These are phyloP conservation scores for Cryptosporidium xiaoi DNA, from an alignment of 169 alveolate species.

Conservation along the genomic window DNA sequence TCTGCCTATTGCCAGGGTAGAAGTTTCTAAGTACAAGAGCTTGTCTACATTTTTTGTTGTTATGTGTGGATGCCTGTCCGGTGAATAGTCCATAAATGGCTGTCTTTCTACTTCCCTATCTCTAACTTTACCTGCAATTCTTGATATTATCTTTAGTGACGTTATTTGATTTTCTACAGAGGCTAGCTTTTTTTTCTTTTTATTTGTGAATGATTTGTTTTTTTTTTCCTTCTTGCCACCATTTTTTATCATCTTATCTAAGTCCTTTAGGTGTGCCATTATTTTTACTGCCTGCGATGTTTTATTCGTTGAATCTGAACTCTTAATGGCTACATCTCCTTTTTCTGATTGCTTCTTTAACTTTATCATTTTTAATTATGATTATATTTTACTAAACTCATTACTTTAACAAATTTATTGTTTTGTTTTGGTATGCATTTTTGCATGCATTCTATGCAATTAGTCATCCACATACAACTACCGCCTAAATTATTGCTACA, in stretches of 20 bases:
- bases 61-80: conserved; percentile 62
- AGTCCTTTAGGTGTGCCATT: conserved; percentile 44
- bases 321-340: background rate
- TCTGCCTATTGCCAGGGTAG: conserved; percentile 38
- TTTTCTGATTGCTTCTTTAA: conserved; percentile 4
- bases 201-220: background rate
- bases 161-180: conserved; percentile 58
- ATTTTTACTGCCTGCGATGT: conserved; percentile 41
- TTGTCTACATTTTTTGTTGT: conserved; percentile 56
- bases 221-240: conserved; percentile 18
- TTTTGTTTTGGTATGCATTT: background rate
- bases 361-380: conserved; percentile 2
- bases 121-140: conserved; percentile 56
- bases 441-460: background rate
- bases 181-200: background rate
- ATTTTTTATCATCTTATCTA: conserved; percentile 23
- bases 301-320: conserved; percentile 13
- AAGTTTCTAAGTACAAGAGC: conserved; percentile 29
- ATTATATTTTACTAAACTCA: background rate
- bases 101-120: conserved; percentile 43
- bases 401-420: background rate
- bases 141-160: conserved; percentile 59
- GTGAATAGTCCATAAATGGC: conserved; percentile 71
- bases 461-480: conserved; percentile 5
- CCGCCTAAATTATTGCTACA: background rate